Evolutionary conservation across 306 rosid genomes (phyloP).

Genomic region (Quercus ilex): DNA sequence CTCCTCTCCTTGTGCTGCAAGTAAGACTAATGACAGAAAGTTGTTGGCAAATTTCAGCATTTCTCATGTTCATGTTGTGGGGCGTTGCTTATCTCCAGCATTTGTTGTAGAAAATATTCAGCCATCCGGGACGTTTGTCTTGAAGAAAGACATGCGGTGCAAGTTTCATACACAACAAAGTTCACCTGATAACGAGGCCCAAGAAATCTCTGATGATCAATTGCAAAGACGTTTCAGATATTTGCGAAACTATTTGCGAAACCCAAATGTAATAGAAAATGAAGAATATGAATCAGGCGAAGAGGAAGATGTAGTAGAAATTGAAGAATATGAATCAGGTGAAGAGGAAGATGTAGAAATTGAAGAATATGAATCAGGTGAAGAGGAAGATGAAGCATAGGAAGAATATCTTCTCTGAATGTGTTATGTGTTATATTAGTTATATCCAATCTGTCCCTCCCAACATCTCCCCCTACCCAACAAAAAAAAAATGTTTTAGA

Average conservation of each 20-base stretch:
- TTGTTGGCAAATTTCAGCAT: slow-evolving; percentile 56
- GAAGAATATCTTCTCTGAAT: slow-evolving; percentile 45
- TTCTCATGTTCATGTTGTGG: slow-evolving; percentile 62
- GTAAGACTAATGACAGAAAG: not conserved
- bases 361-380: slow-evolving; percentile 31
- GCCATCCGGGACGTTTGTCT: slow-evolving; percentile 50
- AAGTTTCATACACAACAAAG: slow-evolving; percentile 7
- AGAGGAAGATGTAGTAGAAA: slow-evolving; percentile 27
- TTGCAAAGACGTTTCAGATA: slow-evolving; percentile 23
- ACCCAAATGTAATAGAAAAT: slow-evolving; percentile 19
- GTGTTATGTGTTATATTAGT: not conserved
- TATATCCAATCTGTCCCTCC: not conserved
- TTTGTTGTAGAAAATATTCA: slow-evolving; percentile 51
- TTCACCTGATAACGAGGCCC: slow-evolving; percentile 25
- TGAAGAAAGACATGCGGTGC: slow-evolving; percentile 43
- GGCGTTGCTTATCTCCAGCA: slow-evolving; percentile 57
- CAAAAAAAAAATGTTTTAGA: not conserved
- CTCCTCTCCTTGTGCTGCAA: not conserved
- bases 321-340: slow-evolving; percentile 7
- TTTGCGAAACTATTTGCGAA: slow-evolving; percentile 36
- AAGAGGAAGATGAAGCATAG: slow-evolving; percentile 44
- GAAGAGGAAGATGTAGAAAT: slow-evolving; percentile 41
- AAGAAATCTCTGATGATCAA: not conserved
- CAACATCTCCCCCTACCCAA: not conserved
- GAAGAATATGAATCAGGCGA: slow-evolving; percentile 41